Evolutionary conservation across 164 flowering plant species (phyloP), one percentile per base, ranked within the genome.

Genomic region (Vitis rotundifolia): DNA sequence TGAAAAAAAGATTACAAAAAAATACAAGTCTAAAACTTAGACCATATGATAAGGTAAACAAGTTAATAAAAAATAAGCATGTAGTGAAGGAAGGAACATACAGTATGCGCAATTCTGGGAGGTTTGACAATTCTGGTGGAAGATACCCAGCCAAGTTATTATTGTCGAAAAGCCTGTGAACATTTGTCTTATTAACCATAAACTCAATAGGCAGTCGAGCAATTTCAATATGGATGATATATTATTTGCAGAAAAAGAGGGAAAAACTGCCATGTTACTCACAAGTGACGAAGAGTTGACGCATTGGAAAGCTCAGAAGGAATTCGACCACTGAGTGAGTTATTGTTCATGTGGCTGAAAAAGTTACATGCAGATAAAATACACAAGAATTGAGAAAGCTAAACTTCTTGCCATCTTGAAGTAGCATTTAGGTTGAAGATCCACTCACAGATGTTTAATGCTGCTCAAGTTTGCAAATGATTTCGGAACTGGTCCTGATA

Each of bases 331-430:
- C 90, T 87, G 16, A 94, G 64, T 59, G 93, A 87, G 68, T 94
- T 94, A 76, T 94, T 87, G 82, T 94, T 94, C 85, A 94, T 68
- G 85, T 94, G 97, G 68, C 97, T 94, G 86, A 37, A 55, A 18
- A 69, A 64, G 22, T 63, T 28, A 16, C 11, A 51, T 31, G 60
- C 10, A 52, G 61, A 29, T 12, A n/a, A 60, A 8, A 48, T 22
- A 28, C 12, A 65, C 50, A 5, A 7, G 44, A 37, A 37, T 37
- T 37, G 12, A 61, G 50, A 61, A 60, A 47, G 61, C 57, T 15
- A 54, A 59, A 58, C 11, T 55, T 47, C 18, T 0, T 64, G 2
- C 48, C 68, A 49, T 44, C 49, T 12, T 11, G 26, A 57, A 62
- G 49, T 50, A 28, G 19, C 16, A 16, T 57, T 48, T 9, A 8